Base-by-base conservation (phyloP, 306 rosid genomes). In the Quercus ilex region DNA sequence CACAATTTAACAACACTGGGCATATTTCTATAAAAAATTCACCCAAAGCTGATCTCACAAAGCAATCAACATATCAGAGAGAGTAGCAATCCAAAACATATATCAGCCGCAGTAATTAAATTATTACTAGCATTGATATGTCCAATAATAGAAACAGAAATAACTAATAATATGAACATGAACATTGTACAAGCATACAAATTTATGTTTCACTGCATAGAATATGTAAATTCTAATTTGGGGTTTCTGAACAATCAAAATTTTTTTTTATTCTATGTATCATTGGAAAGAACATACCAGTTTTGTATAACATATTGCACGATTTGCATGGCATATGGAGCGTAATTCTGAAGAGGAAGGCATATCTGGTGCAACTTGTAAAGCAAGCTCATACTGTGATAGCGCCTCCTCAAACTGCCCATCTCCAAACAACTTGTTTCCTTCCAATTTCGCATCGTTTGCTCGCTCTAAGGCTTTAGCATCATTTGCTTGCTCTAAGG, bases 401-500 rank as follows among this genome's bases (percentile, higher is more conserved):
- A 91, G 68, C 23, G 99, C 99, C 88, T 92, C 98, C 81, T 91
- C 96, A 81, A 80, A 95, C 73, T 84, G 87, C 35, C 91, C 97
- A 38, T 82, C 85, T 55, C 85, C 87, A 81, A 87, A 95, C 71
- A 86, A 84, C 38, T 83, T 83, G 80, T 95, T 95, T 73, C 99
- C 99, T 85, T 89, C 95, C 74, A 85, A 10, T 80, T 92, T 94
- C 0, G 93, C 91, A 60, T 87, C 91, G 80, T 88, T 94, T 59
- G 97, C 97, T 87, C 85, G 83, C 75, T 70, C 88, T 74, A 94
- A 77, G 31, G 93, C 89, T 85, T 91, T 92, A 91, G 93, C 91
- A 60, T 86, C 91, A 83, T 88, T 94, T 59, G 94, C 97, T 87
- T 85, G 83, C 71, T 70, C 88, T 74, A 94, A 78, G 28, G 93